phyloP scores from a whole-genome alignment of 805 yeast species.

The Suhomyces tanzawaensis region DNA sequence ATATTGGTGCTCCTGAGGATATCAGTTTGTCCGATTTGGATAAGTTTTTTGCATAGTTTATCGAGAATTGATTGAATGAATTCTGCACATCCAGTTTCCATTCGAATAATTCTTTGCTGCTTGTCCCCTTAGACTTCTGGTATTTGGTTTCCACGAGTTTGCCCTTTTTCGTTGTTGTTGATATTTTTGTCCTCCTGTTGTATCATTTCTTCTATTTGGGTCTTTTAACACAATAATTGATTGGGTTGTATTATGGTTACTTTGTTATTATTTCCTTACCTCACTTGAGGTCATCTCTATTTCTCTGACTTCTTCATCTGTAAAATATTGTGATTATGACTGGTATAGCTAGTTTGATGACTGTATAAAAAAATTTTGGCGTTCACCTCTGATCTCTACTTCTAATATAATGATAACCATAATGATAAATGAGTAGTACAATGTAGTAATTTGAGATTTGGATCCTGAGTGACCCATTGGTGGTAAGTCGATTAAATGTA shows the following conservation, averaged over 20 bases:
- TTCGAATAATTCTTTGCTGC: no score
- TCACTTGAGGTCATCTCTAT: not conserved
- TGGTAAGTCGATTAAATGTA: no score
- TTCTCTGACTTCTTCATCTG: no score
- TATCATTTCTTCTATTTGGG: slow-evolving; percentile 4
- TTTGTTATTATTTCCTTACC: not conserved
- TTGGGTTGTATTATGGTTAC: slow-evolving; percentile 3
- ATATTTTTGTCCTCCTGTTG: slow-evolving; percentile 1
- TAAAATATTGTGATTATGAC: no score
- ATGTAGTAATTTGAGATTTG: no score
- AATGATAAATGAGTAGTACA: no score
- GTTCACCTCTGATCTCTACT: no score
- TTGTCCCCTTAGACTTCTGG: no score
- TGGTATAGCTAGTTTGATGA: no score
- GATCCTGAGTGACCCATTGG: no score
- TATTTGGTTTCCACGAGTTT: not conserved
- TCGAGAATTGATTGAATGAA: no score
- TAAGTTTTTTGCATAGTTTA: slow-evolving; percentile 31
- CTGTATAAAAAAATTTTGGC: slow-evolving; percentile 1
- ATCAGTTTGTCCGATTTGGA: slow-evolving; percentile 65
- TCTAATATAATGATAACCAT: not conserved
- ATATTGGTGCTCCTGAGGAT: slow-evolving; percentile 77
- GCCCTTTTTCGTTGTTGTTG: not conserved
- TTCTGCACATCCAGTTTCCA: no score
- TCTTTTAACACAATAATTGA: slow-evolving; percentile 1